Evolutionary conservation across 2,329 filamentous ascomycete genomes (phyloP).

Genomic region (Thyridium curvatum): DNA sequence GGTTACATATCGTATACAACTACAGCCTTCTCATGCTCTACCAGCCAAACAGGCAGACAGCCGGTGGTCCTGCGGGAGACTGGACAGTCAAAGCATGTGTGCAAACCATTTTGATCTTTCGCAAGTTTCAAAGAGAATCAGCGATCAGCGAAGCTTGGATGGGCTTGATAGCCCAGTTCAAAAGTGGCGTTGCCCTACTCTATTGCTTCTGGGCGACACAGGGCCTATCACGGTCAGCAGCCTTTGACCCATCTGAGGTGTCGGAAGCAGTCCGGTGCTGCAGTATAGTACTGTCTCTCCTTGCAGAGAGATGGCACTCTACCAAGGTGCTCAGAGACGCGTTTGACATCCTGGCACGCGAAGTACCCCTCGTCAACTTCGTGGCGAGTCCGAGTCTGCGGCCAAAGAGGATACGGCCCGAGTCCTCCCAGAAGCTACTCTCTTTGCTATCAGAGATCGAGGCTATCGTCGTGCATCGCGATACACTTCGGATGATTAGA

Average conservation of each 20-base stretch:
- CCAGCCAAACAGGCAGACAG: slow-evolving; percentile 14
- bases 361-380: slow-evolving; percentile 10
- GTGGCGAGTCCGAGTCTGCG: slow-evolving; percentile 1
- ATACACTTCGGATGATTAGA: no score
- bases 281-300: slow-evolving; percentile 24
- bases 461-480: no score
- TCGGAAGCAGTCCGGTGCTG: slow-evolving; percentile 26
- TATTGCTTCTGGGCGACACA: slow-evolving; percentile 29
- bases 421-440: no score
- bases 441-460: no score
- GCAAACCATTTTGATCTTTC: slow-evolving; percentile 20
- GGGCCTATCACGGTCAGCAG: slow-evolving; percentile 17
- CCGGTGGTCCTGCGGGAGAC: slow-evolving; percentile 15
- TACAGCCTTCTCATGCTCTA: slow-evolving; percentile 20
- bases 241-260: slow-evolving; percentile 19
- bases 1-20: slow-evolving; percentile 16
- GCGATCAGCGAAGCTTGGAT: slow-evolving; percentile 19
- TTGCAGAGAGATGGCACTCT: slow-evolving; percentile 27
- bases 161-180: slow-evolving; percentile 21
- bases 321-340: slow-evolving; percentile 24
- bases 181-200: slow-evolving; percentile 23
- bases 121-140: slow-evolving; percentile 18
- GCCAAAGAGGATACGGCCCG: slow-evolving; percentile 1
- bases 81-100: slow-evolving; percentile 18
- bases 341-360: slow-evolving; percentile 23